A percentile compares a stretch with the other conserved stretches of the same genome.
phyloP scores from a whole-genome alignment of 2,329 filamentous ascomycete genomes.

The Penicillium polonicum region DNA sequence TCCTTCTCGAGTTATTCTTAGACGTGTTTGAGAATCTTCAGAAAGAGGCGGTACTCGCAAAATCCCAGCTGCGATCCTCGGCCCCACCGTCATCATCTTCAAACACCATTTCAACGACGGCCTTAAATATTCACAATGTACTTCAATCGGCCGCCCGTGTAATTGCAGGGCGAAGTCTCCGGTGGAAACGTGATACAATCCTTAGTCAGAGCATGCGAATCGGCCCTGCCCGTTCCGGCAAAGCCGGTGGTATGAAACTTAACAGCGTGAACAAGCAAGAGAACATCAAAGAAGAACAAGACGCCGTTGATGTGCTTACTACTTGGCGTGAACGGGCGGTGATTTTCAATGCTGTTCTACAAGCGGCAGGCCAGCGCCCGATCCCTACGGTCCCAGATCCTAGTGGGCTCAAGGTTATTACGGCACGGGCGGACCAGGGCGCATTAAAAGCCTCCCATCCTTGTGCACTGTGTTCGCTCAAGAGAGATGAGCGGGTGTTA shows the following conservation, averaged over 20 bases:
- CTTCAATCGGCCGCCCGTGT: conserved; percentile 68
- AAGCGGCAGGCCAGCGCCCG: conserved; percentile 38
- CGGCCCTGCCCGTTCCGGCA: conserved; percentile 67
- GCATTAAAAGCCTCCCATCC: conserved; percentile 70
- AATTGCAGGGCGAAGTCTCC: conserved; percentile 77
- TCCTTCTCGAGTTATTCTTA: conserved; percentile 75
- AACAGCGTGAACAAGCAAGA: conserved; percentile 81
- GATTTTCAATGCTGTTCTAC: conserved; percentile 63
- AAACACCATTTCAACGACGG: conserved; percentile 19
- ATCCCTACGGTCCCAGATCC: conserved; percentile 69
- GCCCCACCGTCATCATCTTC: background rate
- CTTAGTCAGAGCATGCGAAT: conserved; percentile 88
- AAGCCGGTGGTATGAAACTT: conserved; percentile 83
- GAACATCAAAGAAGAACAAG: conserved; percentile 76
- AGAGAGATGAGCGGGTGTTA: conserved; percentile 76
- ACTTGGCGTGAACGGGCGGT: conserved; percentile 76
- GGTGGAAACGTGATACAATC: conserved; percentile 87
- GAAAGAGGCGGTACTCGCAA: conserved; percentile 63
- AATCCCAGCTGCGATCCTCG: conserved; percentile 51
- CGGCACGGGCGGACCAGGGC: conserved; percentile 60
- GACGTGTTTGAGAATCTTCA: conserved; percentile 66
- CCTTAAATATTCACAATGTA: conserved; percentile 29
- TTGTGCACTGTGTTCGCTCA: conserved; percentile 84
- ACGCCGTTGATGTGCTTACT: conserved; percentile 72
- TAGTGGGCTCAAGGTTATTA: conserved; percentile 53